phyloP scores from a whole-genome alignment of 768 basidiomycete genomes.

The Arthromyces matolae region DNA sequence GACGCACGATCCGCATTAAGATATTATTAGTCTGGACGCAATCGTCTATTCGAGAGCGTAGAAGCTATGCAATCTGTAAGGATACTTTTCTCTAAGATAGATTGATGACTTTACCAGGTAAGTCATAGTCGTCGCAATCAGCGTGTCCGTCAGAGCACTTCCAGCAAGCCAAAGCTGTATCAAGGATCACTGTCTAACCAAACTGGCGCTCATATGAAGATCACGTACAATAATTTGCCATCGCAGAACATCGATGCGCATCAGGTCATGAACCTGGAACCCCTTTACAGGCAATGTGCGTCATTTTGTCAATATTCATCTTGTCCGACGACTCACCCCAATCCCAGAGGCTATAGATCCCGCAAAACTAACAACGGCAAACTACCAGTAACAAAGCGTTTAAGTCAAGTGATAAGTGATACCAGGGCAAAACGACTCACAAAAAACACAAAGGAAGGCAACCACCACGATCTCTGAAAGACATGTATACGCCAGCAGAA shows the following conservation, averaged over 20 bases:
- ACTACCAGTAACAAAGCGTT: not conserved
- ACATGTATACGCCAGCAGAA: conserved; percentile 12
- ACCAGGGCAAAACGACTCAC: not conserved
- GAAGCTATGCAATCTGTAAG: no score
- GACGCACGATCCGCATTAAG: conserved; percentile 9
- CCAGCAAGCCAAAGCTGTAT: conserved; percentile 13
- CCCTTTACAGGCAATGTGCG: not conserved
- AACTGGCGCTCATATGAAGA: not conserved
- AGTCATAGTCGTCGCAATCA: conserved; percentile 13
- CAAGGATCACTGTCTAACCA: not conserved
- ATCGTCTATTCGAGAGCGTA: conserved; percentile 9
- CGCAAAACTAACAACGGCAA: conserved; percentile 1
- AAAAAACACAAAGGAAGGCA: conserved; percentile 1
- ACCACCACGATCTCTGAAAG: conserved; percentile 8
- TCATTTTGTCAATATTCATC: not conserved
- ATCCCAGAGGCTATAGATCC: conserved; percentile 11
- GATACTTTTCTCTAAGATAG: no score
- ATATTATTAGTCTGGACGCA: conserved; percentile 7
- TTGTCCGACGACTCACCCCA: conserved; percentile 1
- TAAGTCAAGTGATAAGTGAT: not conserved
- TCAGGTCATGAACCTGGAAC: conserved; percentile 3
- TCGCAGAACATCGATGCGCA: conserved; percentile 5
- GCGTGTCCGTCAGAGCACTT: conserved; percentile 10
- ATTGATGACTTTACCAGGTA: not conserved
- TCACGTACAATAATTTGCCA: conserved; percentile 13